Evolutionary conservation across 139 green algal genomes (phyloP), one percentile per base, ranked within the genome.

Genomic region (Gonium pectorale): DNA sequence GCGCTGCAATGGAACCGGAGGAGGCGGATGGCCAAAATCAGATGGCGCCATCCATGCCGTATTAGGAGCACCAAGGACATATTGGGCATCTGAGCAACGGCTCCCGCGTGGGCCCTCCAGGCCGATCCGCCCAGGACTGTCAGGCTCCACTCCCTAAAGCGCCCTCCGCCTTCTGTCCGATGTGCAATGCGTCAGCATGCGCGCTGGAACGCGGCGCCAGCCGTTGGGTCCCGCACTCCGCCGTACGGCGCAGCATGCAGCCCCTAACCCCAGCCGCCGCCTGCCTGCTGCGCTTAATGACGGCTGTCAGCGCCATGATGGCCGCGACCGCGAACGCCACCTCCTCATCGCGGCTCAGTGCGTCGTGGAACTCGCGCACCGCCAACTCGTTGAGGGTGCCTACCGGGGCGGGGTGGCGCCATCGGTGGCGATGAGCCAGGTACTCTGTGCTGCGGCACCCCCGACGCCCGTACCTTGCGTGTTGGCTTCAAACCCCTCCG

Each of bases 271-370:
- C 49, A 17, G 13, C 49, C 49, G 49, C 49, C 49, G 49, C 13
- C 17, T 41, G 60, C 68, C 43, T 93, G 86, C 89, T 96, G 46
- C 86, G 89, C 69, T 91, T 87, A 56, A 98, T 98, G 27, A 98
- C 92, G 0, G 85, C 85, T 0, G 95, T 98, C 0, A 98, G 91
- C 0, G 95, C 94, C 77, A 93, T 93, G 86, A 98, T 98, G 43
- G 94, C 95, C 1, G 94, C 95, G 29, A 98, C 96, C 4, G 96
- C 96, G 26, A 98, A 94, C 6, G 96, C 95, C 83, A 96, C 91
- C 75, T 98, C 95, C 2, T 84, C 81, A n/a, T 83, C 89, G 9
- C 90, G 84, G 1, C 69, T 80, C 46, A 97, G 68, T 22, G 91
- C 91, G 26, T 95, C 90, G 31, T 96, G 91, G 67, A 97, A 98